Evolutionary conservation across 805 yeast species (phyloP).

Genomic region (Candida arabinofermentans): DNA sequence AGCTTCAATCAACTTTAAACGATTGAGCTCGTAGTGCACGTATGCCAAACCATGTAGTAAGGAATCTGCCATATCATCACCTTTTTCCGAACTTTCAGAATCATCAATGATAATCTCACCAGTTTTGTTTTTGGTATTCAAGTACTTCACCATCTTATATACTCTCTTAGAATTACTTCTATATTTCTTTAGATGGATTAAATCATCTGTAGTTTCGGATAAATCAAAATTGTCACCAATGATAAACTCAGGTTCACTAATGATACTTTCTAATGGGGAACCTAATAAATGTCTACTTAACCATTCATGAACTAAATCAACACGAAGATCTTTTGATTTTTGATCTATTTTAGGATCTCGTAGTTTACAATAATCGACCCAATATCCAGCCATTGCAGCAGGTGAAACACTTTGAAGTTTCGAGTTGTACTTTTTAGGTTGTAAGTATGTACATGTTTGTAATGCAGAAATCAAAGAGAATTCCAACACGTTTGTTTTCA

Average conservation of each 20-base stretch:
- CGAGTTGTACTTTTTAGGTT: conserved; percentile 8
- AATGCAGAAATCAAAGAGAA: conserved; percentile 36
- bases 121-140: conserved; percentile 18
- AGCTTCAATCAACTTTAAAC: conserved; percentile 5
- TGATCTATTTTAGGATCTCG: background rate
- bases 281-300: conserved; percentile 8
- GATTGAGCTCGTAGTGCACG: conserved; percentile 39
- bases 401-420: conserved; percentile 24
- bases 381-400: conserved; percentile 28
- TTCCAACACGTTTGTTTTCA: conserved; percentile 53
- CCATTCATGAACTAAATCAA: conserved; percentile 27
- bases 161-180: conserved; percentile 20
- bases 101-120: conserved; percentile 7
- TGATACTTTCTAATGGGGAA: background rate
- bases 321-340: conserved; percentile 24
- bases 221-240: background rate
- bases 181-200: conserved; percentile 2
- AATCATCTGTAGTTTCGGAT: background rate
- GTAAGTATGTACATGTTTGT: conserved; percentile 9
- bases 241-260: background rate
- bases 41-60: conserved; percentile 57
- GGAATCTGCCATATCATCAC: conserved; percentile 65
- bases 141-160: conserved; percentile 22
- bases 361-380: conserved; percentile 17
- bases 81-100: conserved; percentile 33